Conservation (phyloP, 306 rosid species). For the Abrus precatorius region DNA sequence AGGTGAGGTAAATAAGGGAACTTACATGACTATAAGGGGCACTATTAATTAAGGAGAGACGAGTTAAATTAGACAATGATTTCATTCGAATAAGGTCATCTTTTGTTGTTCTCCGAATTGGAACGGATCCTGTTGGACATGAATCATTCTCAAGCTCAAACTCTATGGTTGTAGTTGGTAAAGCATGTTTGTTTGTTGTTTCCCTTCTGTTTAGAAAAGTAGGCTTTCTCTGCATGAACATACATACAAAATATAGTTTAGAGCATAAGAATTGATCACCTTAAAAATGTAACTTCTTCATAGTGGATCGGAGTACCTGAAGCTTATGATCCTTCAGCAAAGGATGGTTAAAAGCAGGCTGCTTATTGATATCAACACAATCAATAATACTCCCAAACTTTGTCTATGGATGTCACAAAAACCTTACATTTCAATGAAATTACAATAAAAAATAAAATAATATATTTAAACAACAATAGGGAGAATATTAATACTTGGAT, state of each 20-base stretch:
- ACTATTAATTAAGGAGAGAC: neutral
- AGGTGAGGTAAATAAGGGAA: neutral
- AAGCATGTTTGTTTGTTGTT: neutral
- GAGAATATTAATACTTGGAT: neutral
- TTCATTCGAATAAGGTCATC: conserved; percentile 6
- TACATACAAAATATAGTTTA: neutral
- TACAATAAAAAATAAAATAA: neutral
- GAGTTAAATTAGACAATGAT: neutral
- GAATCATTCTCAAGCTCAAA: neutral
- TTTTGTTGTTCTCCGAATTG: conserved; percentile 24
- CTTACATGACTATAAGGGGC: conserved; percentile 24
- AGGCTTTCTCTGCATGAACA: neutral
- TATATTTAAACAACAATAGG: neutral
- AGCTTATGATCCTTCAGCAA: conserved; percentile 15
- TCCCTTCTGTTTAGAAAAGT: neutral
- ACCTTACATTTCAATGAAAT: neutral
- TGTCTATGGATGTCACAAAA: neutral
- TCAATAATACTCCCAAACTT: conserved; percentile 11
- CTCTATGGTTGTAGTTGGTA: neutral
- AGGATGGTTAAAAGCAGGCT: conserved; percentile 37
- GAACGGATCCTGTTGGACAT: conserved; percentile 31
- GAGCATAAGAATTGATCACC: neutral
- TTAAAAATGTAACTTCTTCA: neutral
- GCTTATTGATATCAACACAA: conserved; percentile 29
- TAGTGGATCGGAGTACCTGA: neutral